phyloP scores from a whole-genome alignment of 2,329 filamentous ascomycete species.

The Apiospora hydei region DNA sequence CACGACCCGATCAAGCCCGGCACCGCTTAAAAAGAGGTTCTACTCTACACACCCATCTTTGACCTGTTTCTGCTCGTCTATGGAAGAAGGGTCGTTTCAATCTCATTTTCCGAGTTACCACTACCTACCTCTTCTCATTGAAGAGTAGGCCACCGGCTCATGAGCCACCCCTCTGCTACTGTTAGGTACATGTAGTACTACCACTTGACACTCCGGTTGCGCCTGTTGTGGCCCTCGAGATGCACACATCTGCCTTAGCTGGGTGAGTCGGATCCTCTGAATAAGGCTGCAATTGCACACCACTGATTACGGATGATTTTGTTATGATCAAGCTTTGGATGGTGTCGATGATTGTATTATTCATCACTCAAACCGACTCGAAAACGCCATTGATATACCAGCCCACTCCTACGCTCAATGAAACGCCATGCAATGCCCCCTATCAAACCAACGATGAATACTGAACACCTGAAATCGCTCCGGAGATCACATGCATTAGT shows the following conservation, averaged over 20 bases:
- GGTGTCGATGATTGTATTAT: slow-evolving; percentile 6
- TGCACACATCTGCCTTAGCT: not conserved
- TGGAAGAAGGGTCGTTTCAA: no score
- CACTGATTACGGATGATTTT: not conserved
- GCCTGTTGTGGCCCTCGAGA: not conserved
- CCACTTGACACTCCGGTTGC: not conserved
- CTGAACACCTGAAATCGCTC: slow-evolving; percentile 1
- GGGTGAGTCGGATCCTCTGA: not conserved
- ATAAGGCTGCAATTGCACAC: not conserved
- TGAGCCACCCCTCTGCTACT: not conserved
- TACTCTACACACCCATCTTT: not conserved
- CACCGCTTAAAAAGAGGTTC: not conserved
- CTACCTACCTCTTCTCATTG: not conserved
- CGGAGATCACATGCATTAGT: slow-evolving; percentile 8
- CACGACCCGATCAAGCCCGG: not conserved
- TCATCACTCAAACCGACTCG: slow-evolving; percentile 16
- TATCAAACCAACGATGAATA: slow-evolving; percentile 16
- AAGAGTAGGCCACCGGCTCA: not conserved
- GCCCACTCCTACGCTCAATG: slow-evolving; percentile 2
- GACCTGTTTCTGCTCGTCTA: not conserved
- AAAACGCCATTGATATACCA: slow-evolving; percentile 28
- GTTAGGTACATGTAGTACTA: not conserved
- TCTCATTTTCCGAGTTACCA: not conserved
- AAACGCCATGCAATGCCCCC: slow-evolving; percentile 29
- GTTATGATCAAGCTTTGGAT: slow-evolving; percentile 7